Base-by-base conservation (phyloP, 257 asterid genomes). In the Ajuga chamaepitys region DNA sequence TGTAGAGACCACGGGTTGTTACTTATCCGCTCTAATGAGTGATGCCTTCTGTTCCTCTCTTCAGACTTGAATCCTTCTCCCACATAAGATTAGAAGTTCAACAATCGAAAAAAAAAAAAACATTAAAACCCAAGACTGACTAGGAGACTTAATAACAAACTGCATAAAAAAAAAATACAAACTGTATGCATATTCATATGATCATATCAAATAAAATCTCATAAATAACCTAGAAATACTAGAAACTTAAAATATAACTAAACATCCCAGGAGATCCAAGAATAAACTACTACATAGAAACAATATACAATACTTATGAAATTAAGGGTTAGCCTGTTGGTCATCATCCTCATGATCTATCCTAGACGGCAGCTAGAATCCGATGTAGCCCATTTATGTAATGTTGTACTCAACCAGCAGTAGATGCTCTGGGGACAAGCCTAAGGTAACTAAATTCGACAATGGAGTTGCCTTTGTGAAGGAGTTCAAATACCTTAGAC, bases 261-360 rank as follows among this genome's bases (percentile, higher is more conserved):
- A n/a, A n/a, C n/a, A n/a, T n/a, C n/a, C n/a, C n/a, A n/a, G n/a
- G n/a, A n/a, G 35, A 51, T 18, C n/a, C 47, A 40, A 25, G 66
- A 40, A 14, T 12, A 20, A 28, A 56, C 44, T 38, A 32, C 26
- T 4, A 25, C 28, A 24, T 11, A 45, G 55, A 67, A 21, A n/a
- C 16, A 20, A 10, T 20, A 17, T 0, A n/a, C 8, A 30, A n/a
- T n/a, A n/a, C n/a, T n/a, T n/a, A 30, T 66, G 48, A 63, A 35
- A 50, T 86, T 71, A 89, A 74, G 95, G 73, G 37, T 87, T 83
- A 2, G 82, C 34, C 20, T 87, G 95, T 57, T 83, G 96, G 1
- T 83, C 95, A 1, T 91, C 96, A 56, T 91, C 96, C 74, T 91
- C n/a, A n/a, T n/a, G n/a, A n/a, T n/a, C 98, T 8, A 91, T 86